These are phyloP conservation scores for Hyphochytrium catenoides DNA, from an alignment of 352 stramenopile genomes.

Conservation along the genomic window DNA sequence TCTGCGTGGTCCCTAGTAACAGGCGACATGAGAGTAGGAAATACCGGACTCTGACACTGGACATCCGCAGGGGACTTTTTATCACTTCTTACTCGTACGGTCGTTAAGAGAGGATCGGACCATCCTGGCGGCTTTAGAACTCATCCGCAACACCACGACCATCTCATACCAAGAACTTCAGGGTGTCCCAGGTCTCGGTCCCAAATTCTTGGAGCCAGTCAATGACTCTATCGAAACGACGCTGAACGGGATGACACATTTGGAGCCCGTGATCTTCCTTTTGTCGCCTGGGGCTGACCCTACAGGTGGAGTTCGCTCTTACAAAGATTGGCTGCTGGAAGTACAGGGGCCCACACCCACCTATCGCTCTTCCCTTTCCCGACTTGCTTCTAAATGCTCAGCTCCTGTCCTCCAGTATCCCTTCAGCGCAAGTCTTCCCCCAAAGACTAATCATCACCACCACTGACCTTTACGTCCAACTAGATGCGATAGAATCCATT, in stretches of 20 bases:
- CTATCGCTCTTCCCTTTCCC: too few species aligned
- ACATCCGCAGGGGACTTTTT: constrained; percentile 33
- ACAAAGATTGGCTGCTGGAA: too few species aligned
- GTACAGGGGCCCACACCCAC: too few species aligned
- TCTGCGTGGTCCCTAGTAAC: too few species aligned
- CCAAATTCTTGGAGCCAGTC: constrained; percentile 27
- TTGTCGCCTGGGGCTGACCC: constrained; percentile 36
- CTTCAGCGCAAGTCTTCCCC: too few species aligned
- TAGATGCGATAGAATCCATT: constrained; percentile 38
- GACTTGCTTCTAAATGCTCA: too few species aligned
- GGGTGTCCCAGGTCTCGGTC: constrained; percentile 27
- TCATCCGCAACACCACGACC: constrained; percentile 27
- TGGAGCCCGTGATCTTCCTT: constrained; percentile 38
- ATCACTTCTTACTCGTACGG: constrained; percentile 32
- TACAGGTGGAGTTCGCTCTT: too few species aligned
- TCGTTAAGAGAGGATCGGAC: constrained; percentile 40
- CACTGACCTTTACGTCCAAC: too few species aligned
- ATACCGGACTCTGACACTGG: constrained; percentile 25
- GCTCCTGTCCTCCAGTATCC: too few species aligned
- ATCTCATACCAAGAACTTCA: constrained; percentile 18
- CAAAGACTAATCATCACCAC: too few species aligned
- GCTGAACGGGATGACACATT: constrained; percentile 27
- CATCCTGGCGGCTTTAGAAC: constrained; percentile 31
- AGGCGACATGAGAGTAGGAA: too few species aligned
- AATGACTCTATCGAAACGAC: constrained; percentile 43